Conservation (phyloP, 2,329 filamentous ascomycete species). For the Gnomoniopsis smithogilvyi region DNA sequence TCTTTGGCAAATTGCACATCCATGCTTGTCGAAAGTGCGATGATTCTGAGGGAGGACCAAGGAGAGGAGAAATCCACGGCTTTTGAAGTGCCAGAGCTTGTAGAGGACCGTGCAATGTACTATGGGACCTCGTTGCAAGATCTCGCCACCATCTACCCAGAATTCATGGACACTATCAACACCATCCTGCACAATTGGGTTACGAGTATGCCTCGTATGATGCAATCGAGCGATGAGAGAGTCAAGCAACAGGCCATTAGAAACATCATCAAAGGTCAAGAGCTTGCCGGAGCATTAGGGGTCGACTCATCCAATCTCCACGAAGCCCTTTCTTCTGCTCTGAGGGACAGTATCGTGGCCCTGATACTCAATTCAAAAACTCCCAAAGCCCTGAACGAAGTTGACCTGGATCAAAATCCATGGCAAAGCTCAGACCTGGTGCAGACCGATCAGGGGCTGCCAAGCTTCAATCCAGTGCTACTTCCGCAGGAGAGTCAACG, state of each 20-base stretch:
- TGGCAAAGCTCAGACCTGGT: slow-evolving; percentile 28
- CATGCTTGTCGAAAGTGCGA: slow-evolving; percentile 77
- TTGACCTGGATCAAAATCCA: slow-evolving; percentile 27
- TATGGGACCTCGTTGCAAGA: slow-evolving; percentile 50
- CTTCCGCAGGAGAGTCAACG: slow-evolving; percentile 64
- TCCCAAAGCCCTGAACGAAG: slow-evolving; percentile 30
- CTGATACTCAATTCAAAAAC: slow-evolving; percentile 34
- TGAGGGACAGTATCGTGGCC: slow-evolving; percentile 69
- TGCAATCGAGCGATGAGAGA: slow-evolving; percentile 82
- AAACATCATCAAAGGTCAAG: slow-evolving; percentile 73
- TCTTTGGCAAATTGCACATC: slow-evolving; percentile 67
- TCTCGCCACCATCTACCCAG: slow-evolving; percentile 51
- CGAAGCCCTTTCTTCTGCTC: slow-evolving; percentile 61
- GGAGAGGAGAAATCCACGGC: slow-evolving; percentile 30
- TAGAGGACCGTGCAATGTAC: slow-evolving; percentile 23
- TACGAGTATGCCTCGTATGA: slow-evolving; percentile 72
- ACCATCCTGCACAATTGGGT: slow-evolving; percentile 78
- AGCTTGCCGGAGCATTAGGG: slow-evolving; percentile 60
- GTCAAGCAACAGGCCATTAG: slow-evolving; percentile 68
- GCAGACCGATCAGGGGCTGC: slow-evolving; percentile 19
- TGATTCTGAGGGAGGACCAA: slow-evolving; percentile 59
- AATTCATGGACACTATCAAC: slow-evolving; percentile 56
- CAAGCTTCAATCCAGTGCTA: slow-evolving; percentile 57
- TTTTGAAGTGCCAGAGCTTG: slow-evolving; percentile 1
- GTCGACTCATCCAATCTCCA: slow-evolving; percentile 65